phyloP scores from a whole-genome alignment of 768 basidiomycete genomes.

The Floccularia luteovirens region DNA sequence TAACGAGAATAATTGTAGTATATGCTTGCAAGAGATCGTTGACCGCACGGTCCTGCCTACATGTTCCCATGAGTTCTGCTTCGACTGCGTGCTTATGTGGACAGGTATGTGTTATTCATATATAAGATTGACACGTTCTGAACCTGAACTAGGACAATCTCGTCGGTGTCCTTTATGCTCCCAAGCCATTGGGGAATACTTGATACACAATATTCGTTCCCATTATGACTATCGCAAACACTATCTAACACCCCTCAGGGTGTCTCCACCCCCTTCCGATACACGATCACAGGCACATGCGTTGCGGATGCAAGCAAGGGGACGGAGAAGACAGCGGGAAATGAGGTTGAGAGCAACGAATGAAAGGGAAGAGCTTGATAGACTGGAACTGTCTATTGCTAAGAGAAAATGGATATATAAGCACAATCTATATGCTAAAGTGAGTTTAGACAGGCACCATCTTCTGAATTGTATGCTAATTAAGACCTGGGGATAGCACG shows the following conservation, averaged over 20 bases:
- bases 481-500: constrained; percentile 73
- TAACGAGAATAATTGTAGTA: constrained; percentile 60
- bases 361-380: constrained; percentile 53
- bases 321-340: constrained; percentile 36
- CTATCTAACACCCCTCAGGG: constrained; percentile 58
- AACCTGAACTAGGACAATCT: constrained; percentile 51
- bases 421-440: constrained; percentile 80
- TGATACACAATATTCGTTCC: constrained; percentile 76
- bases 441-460: constrained; percentile 22
- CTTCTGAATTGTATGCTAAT: constrained; percentile 5
- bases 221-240: constrained; percentile 79
- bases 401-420: constrained; percentile 76
- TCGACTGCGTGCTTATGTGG: constrained; percentile 86
- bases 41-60: constrained; percentile 78
- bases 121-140: neutral
- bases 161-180: constrained; percentile 74
- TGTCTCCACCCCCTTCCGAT: constrained; percentile 34
- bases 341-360: constrained; percentile 50
- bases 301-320: constrained; percentile 19
- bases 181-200: constrained; percentile 56
- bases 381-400: constrained; percentile 67
- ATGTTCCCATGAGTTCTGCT: constrained; percentile 93
- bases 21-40: constrained; percentile 71
- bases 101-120: constrained; percentile 41
- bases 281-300: constrained; percentile 17